Evolutionary conservation across 371 early-diverging fungal genomes (phyloP).

Genomic region (Saksenaea vasiformis): DNA sequence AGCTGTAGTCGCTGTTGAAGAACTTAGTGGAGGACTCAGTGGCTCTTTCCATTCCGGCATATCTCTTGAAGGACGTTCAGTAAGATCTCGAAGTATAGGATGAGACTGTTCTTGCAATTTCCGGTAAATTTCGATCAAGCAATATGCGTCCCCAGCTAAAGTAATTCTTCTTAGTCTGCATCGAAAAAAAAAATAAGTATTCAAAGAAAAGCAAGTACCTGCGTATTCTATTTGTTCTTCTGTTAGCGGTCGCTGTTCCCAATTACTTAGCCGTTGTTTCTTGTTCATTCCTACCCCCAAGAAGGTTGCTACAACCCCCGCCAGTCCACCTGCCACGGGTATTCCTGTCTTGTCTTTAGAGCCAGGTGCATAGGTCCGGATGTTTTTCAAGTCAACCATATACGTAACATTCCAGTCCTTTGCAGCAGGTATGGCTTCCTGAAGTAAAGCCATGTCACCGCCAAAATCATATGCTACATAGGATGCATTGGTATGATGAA

Average conservation of each 20-base stretch:
- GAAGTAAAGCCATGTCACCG: conserved; percentile 40
- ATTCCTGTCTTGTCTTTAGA: conserved; percentile 8
- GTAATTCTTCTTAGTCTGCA: not conserved
- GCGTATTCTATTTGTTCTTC: conserved; percentile 42
- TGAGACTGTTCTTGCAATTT: conserved; percentile 24
- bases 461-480: conserved; percentile 42
- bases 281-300: conserved; percentile 38
- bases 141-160: conserved; percentile 37
- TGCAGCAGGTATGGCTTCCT: conserved; percentile 34
- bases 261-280: conserved; percentile 52
- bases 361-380: conserved; percentile 4
- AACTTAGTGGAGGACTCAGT: not conserved
- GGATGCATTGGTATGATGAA: not conserved
- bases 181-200: not conserved
- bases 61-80: not conserved
- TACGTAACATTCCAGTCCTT: conserved; percentile 20
- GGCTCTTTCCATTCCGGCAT: not conserved
- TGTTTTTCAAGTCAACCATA: conserved; percentile 36
- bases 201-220: conserved; percentile 17
- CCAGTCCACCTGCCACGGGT: conserved; percentile 30
- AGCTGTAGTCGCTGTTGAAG: not conserved
- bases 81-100: conserved; percentile 23
- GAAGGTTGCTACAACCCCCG: conserved; percentile 34
- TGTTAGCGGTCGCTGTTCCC: conserved; percentile 49
- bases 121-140: conserved; percentile 32